Base-by-base conservation (phyloP, 108 stramenopile species). In the Schizochytrium sp. region DNA sequence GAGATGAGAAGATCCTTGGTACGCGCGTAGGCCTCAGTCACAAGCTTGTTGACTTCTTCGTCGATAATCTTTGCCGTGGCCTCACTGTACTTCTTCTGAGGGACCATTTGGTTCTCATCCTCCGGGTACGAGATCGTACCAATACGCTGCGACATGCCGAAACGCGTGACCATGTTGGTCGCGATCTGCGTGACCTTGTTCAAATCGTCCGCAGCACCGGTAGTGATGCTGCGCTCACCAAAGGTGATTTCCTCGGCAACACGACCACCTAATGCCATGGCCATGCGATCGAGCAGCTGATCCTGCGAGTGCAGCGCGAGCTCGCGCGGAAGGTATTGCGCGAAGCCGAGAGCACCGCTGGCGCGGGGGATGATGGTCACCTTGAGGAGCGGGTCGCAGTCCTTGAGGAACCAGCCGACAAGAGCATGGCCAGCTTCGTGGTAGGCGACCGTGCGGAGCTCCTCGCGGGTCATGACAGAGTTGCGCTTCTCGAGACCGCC, bases 351-450 rank as follows among this genome's bases (percentile, higher is more conserved):
- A 3, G 98, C 96, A 44, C 98, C 97, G 58, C 92, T 93, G 55
- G 94, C 92, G 43, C 98, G 91, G 16, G 98, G 98, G 72, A 98
- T 96, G 60, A 98, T 98, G 55, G 97, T 98, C 44, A 98, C 97
- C 93, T 98, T 98, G 72, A 98, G 88, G 34, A 98, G 93, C 6
- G 97, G 98, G 91, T 98, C 97, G 4, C 97, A 97, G 93, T 98
- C 96, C 91, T 98, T 96, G 83, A 98, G 92, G 91, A 97, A 97
- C 97, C 97, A 98, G 60, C 96, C 96, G 1, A 94, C 96, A 29
- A 98, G 95, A 29, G 97, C 97, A 89, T 98, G 97, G n/a, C 98
- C 98, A 14, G 98, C 97, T 93, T 98, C 98, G 90, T 98, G 98
- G 92, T 97, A 95, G 4, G 98, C 98, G 44, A 98, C 97, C 57